Evolutionary conservation across 495 filamentous ascomycete genomes (phyloP).

Genomic region (Hapsidospora chrysogenum): DNA sequence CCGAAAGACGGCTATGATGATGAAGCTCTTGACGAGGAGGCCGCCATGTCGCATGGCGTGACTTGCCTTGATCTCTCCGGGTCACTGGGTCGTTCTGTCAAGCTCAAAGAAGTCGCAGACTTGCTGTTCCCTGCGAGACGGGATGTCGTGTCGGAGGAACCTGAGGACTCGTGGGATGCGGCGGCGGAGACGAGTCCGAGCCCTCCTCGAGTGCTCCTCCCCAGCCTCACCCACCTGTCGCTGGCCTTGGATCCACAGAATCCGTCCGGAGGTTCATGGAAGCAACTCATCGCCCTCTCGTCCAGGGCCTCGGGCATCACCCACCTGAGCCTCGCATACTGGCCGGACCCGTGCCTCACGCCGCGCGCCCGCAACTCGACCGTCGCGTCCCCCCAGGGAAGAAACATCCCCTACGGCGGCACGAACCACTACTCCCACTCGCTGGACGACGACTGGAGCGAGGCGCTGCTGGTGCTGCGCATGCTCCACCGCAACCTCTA

Average conservation of each 20-base stretch:
- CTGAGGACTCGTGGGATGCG: slow-evolving; percentile 26
- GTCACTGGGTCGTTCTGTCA: slow-evolving; percentile 41
- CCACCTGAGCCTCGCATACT: slow-evolving; percentile 63
- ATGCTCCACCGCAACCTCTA: slow-evolving; percentile 49
- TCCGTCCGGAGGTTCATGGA: slow-evolving; percentile 38
- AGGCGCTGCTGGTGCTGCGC: slow-evolving; percentile 52
- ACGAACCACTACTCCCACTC: slow-evolving; percentile 47
- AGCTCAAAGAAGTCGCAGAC: slow-evolving; percentile 40
- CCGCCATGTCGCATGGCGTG: slow-evolving; percentile 32
- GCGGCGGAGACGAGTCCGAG: slow-evolving; percentile 8
- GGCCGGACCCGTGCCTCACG: slow-evolving; percentile 57
- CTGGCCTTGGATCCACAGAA: slow-evolving; percentile 25
- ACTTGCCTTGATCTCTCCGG: slow-evolving; percentile 45
- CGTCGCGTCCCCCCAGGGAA: slow-evolving; percentile 21
- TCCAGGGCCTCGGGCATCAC: slow-evolving; percentile 47
- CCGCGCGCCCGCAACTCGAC: slow-evolving; percentile 41
- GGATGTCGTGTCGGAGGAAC: slow-evolving; percentile 6
- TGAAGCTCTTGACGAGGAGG: slow-evolving; percentile 13
- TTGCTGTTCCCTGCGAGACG: slow-evolving; percentile 21
- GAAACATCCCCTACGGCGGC: slow-evolving; percentile 36
- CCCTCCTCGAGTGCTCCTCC: slow-evolving; percentile 18
- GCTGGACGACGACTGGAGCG: slow-evolving; percentile 51
- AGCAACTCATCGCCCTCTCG: slow-evolving; percentile 44
- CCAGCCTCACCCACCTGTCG: slow-evolving; percentile 38
- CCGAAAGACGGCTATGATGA: slow-evolving; percentile 10